Percentiles rank a stretch among this genome's conserved stretches.
Evolutionary conservation across 2,329 filamentous ascomycete genomes (phyloP).

Genomic region (Fusarium piperis): DNA sequence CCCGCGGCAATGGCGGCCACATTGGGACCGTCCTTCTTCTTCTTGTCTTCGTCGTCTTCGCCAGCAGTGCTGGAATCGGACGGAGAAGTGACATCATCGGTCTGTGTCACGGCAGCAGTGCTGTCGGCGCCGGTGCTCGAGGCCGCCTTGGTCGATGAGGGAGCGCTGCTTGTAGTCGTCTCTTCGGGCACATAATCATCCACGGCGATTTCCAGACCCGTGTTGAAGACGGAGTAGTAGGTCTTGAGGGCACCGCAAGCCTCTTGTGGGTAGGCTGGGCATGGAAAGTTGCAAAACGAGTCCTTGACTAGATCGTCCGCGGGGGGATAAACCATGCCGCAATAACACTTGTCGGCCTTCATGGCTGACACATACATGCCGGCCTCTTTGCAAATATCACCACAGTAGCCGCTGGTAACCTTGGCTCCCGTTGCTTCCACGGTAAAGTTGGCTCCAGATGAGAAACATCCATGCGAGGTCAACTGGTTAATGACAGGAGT

Average conservation of each 20-base stretch:
- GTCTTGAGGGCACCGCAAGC: conserved; percentile 63
- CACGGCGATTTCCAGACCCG: conserved; percentile 55
- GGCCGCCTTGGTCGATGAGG: conserved; percentile 40
- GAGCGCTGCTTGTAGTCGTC: conserved; percentile 25
- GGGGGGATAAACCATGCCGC: conserved; percentile 75
- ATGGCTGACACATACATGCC: conserved; percentile 70
- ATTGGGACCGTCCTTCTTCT: conserved; percentile 62
- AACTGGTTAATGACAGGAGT: conserved; percentile 49
- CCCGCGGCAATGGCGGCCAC: conserved; percentile 88
- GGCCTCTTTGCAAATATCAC: conserved; percentile 50
- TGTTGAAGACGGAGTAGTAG: conserved; percentile 61
- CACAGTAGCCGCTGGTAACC: conserved; percentile 55
- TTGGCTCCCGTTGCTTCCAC: conserved; percentile 13
- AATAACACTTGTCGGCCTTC: conserved; percentile 73
- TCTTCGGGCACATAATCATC: conserved; percentile 17
- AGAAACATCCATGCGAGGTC: conserved; percentile 63
- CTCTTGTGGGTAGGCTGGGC: conserved; percentile 69
- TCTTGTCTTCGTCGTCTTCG: not conserved
- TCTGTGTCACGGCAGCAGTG: not conserved
- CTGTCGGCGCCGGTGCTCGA: conserved; percentile 26
- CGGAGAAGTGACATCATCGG: conserved; percentile 21
- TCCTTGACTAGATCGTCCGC: conserved; percentile 63
- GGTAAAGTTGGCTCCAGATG: conserved; percentile 53
- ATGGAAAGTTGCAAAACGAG: conserved; percentile 70
- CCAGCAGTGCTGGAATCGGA: not conserved